Percentiles rank a stretch among this genome's conserved stretches.
These are phyloP conservation scores for Linnemannia hyalina DNA, from an alignment of 192 early-diverging fungal genomes.

Conservation along the genomic window DNA sequence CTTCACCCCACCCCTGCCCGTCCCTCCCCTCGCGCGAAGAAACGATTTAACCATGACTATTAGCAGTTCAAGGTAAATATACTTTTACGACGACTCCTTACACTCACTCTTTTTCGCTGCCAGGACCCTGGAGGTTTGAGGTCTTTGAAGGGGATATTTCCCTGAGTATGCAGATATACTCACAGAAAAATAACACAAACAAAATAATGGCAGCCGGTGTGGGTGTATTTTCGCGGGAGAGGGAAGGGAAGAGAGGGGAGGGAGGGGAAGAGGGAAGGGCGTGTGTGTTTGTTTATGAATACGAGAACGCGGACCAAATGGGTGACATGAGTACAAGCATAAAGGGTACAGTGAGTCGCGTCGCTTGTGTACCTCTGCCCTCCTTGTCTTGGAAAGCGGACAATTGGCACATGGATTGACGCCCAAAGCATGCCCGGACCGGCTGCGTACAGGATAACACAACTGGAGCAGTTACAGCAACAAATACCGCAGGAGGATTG, in stretches of 20 bases:
- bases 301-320: conserved; percentile 6
- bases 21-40: background rate
- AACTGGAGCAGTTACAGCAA: background rate
- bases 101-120: background rate
- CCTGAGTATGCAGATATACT: background rate
- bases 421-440: background rate
- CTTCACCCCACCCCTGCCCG: background rate
- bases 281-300: conserved; percentile 6
- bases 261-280: background rate
- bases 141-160: background rate
- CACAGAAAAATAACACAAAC: background rate
- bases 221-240: background rate
- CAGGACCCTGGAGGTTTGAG: background rate
- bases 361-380: background rate
- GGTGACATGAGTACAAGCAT: conserved; percentile 20
- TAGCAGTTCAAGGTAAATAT: conserved; percentile 3
- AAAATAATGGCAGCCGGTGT: background rate
- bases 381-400: background rate
- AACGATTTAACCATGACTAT: background rate
- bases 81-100: background rate
- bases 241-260: background rate
- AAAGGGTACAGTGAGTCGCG: background rate
- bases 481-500: background rate
- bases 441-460: background rate
- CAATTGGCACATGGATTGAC: background rate